These are phyloP conservation scores for Populus euphratica DNA, from an alignment of 345 rosid genomes.

Conservation along the genomic window DNA sequence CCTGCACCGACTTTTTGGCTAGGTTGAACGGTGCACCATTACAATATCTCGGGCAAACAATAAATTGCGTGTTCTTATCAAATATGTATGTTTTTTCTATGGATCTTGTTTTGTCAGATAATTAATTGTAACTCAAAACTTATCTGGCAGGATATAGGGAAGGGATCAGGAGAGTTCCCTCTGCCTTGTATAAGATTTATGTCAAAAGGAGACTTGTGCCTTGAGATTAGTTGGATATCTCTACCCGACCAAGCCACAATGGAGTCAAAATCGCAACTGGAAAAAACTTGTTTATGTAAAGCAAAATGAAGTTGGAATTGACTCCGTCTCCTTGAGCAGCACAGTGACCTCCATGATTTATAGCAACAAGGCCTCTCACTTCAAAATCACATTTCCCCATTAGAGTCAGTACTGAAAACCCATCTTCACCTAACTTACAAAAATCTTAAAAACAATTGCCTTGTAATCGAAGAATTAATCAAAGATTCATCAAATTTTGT, in stretches of 20 bases:
- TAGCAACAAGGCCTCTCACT: neutral
- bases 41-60: neutral
- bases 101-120: too few species aligned
- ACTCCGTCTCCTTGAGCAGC: neutral
- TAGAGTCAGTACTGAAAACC: slow-evolving; percentile 2
- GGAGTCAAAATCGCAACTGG: too few species aligned
- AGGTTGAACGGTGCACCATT: neutral
- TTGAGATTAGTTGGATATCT: too few species aligned
- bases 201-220: too few species aligned
- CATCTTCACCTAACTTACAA: slow-evolving; percentile 22
- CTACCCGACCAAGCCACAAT: too few species aligned
- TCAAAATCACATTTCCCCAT: neutral
- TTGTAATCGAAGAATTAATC: slow-evolving; percentile 29
- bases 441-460: slow-evolving; percentile 2
- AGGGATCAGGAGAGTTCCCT: too few species aligned
- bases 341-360: neutral
- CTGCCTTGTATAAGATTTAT: too few species aligned
- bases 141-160: too few species aligned
- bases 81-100: neutral
- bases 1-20: neutral
- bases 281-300: too few species aligned
- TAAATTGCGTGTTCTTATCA: neutral
- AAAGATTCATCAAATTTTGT: slow-evolving; percentile 1
- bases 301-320: too few species aligned
- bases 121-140: too few species aligned